phyloP scores from a whole-genome alignment of 257 asterid species.

The Thymus quinquecostatus region DNA sequence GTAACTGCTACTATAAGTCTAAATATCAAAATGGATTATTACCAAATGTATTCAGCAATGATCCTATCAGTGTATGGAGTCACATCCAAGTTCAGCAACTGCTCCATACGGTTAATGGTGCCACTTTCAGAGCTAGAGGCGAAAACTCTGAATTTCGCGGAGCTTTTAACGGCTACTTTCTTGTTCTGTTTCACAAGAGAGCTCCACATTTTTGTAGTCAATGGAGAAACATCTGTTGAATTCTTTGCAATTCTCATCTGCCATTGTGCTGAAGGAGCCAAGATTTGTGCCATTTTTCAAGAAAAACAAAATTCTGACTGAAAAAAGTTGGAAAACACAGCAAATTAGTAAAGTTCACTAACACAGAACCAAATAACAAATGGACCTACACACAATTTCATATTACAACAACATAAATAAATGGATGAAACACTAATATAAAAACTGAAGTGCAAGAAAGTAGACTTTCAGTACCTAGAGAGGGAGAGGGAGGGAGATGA shows the following conservation, averaged over 20 bases:
- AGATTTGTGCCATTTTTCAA: conserved; percentile 79
- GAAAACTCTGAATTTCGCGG: conserved; percentile 65
- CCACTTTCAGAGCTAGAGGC: conserved; percentile 62
- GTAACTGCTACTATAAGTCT: neutral
- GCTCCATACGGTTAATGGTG: conserved; percentile 84
- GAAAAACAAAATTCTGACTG: conserved; percentile 34
- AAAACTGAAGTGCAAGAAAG: conserved; percentile 14
- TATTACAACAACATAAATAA: neutral
- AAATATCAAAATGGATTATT: neutral
- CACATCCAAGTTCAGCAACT: conserved; percentile 81
- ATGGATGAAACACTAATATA: neutral
- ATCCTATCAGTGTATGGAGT: conserved; percentile 83
- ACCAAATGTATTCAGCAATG: conserved; percentile 98
- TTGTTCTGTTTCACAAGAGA: conserved; percentile 73
- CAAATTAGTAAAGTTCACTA: neutral
- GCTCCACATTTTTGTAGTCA: conserved; percentile 74
- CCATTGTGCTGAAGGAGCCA: conserved; percentile 98
- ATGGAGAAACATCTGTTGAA: conserved; percentile 57
- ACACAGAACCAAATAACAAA: conserved; percentile 2
- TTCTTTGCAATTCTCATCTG: conserved; percentile 72
- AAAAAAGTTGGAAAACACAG: conserved; percentile 14
- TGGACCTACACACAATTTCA: neutral
- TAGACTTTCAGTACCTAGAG: conserved; percentile 15
- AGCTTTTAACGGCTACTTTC: conserved; percentile 54
- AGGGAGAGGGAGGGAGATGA: conserved; percentile 27